These are phyloP conservation scores for Penicillium janthinellum DNA, from an alignment of 2,329 filamentous ascomycete genomes.

Conservation along the genomic window DNA sequence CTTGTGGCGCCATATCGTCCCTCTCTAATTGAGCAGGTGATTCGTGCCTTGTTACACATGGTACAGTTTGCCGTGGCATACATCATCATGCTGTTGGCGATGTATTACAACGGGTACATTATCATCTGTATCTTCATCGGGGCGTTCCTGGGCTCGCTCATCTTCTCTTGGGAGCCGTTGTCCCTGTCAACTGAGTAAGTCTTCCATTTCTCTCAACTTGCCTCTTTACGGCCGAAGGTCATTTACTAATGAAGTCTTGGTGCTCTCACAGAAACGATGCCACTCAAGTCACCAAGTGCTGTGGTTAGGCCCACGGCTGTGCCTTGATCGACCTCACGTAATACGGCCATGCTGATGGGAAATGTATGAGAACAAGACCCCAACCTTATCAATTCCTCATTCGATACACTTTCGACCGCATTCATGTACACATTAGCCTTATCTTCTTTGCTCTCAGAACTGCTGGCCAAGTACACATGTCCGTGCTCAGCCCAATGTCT, in stretches of 20 bases:
- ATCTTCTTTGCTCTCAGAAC: conserved; percentile 18
- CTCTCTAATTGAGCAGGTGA: conserved; percentile 64
- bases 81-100: conserved; percentile 70
- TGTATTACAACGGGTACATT: conserved; percentile 72
- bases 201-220: background rate
- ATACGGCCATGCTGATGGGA: no score
- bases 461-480: conserved; percentile 18
- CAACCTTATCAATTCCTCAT: background rate
- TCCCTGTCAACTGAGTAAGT: conserved; percentile 18
- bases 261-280: conserved; percentile 19
- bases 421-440: conserved; percentile 19
- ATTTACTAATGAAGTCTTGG: background rate
- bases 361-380: background rate
- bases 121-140: conserved; percentile 82
- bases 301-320: conserved; percentile 8
- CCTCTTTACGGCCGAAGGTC: background rate
- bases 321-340: background rate
- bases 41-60: conserved; percentile 69
- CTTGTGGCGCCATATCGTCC: conserved; percentile 51
- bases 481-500: conserved; percentile 4
- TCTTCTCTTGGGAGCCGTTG: conserved; percentile 69
- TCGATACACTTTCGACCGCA: background rate
- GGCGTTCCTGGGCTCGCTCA: conserved; percentile 69
- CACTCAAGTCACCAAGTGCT: conserved; percentile 22
- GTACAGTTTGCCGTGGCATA: conserved; percentile 75